These are phyloP conservation scores for Colletotrichum liriopes DNA, from an alignment of 2,329 filamentous ascomycete species.

Conservation along the genomic window DNA sequence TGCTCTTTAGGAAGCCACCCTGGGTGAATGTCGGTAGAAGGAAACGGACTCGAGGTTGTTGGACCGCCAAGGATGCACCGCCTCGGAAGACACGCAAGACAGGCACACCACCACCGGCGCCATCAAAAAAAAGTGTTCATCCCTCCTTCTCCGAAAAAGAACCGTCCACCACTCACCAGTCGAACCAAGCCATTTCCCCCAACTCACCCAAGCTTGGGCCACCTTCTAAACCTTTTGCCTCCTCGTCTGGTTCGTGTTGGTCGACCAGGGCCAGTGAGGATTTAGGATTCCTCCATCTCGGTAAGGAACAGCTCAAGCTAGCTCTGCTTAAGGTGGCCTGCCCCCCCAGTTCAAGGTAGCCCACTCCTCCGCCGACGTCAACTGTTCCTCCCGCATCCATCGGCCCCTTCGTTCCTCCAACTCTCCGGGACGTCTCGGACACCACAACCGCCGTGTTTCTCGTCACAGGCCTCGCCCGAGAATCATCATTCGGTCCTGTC, in stretches of 20 bases:
- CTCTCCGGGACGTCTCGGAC: not conserved
- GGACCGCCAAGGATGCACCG: slow-evolving; percentile 41
- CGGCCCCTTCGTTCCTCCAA: slow-evolving; percentile 18
- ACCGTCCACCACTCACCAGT: slow-evolving; percentile 10
- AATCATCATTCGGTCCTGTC: not conserved
- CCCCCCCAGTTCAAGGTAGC: not conserved
- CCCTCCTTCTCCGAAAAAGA: slow-evolving; percentile 19
- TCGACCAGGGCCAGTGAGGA: slow-evolving; percentile 14
- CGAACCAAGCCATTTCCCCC: slow-evolving; percentile 3
- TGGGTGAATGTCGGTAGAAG: slow-evolving; percentile 4
- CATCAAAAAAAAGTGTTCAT: slow-evolving; percentile 28
- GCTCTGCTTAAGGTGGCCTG: slow-evolving; percentile 11
- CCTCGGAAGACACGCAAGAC: slow-evolving; percentile 39
- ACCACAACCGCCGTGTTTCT: not conserved
- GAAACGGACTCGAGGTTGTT: not conserved
- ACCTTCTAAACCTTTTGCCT: slow-evolving; percentile 18
- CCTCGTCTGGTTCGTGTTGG: not conserved
- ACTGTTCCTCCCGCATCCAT: slow-evolving; percentile 20
- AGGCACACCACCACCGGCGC: slow-evolving; percentile 14
- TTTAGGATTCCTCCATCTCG: slow-evolving; percentile 5
- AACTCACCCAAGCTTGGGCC: slow-evolving; percentile 30
- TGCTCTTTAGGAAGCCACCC: not conserved
- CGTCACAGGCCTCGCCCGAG: not conserved
- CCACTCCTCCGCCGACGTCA: slow-evolving; percentile 18
- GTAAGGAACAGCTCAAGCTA: slow-evolving; percentile 1